Conservation (phyloP, 2,329 filamentous ascomycete species). For the Cytospora piceae region DNA sequence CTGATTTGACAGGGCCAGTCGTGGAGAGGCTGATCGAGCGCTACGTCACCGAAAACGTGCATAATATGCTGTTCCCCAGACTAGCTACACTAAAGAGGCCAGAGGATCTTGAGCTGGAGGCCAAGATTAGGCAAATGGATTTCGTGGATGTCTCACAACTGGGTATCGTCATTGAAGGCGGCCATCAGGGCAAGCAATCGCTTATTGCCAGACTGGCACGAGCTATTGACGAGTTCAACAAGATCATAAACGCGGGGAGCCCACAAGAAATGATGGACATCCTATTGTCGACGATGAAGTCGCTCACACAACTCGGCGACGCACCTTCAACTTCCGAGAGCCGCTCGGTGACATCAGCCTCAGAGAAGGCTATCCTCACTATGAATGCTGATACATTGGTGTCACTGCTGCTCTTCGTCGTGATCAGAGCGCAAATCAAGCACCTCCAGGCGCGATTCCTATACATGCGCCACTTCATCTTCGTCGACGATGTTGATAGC, state of each 20-base stretch:
- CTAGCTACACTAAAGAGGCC: conserved; percentile 76
- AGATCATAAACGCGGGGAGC: conserved; percentile 75
- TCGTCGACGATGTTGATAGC: conserved; percentile 95
- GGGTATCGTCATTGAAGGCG: conserved; percentile 82
- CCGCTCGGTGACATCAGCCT: conserved; percentile 40
- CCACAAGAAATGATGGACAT: conserved; percentile 89
- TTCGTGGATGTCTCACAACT: conserved; percentile 94
- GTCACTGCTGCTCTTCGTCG: conserved; percentile 85
- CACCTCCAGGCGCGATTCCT: conserved; percentile 85
- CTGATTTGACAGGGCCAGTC: conserved; percentile 86
- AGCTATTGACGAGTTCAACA: conserved; percentile 87
- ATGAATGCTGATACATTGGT: conserved; percentile 89
- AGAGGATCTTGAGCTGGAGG: conserved; percentile 86
- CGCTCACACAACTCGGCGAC: conserved; percentile 71
- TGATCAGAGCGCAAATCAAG: conserved; percentile 86
- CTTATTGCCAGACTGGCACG: conserved; percentile 75
- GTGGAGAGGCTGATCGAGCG: conserved; percentile 95
- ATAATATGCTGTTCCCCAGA: conserved; percentile 84
- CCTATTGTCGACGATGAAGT: conserved; percentile 79
- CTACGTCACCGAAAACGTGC: conserved; percentile 91
- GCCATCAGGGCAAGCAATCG: conserved; percentile 77
- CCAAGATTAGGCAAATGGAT: conserved; percentile 90
- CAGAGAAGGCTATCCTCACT: conserved; percentile 61
- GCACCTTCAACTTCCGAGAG: conserved; percentile 43
- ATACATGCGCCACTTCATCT: conserved; percentile 98